Evolutionary conservation across 1,284 basidiomycete species (phyloP).

Genomic region (Cryptococcus jaspeensis): DNA sequence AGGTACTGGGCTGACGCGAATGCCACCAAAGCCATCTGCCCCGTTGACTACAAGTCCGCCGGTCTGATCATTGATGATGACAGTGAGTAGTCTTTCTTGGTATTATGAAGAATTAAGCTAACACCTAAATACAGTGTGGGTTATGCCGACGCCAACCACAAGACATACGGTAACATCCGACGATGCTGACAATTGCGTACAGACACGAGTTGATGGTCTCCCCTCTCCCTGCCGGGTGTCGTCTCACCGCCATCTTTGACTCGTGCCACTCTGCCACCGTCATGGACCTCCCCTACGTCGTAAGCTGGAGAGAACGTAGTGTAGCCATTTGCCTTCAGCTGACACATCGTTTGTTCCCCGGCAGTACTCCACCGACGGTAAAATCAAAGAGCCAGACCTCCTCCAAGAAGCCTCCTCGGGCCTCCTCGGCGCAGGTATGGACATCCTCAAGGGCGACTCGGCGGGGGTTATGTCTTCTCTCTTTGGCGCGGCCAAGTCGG

Average conservation of each 20-base stretch:
- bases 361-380: conserved; percentile 87
- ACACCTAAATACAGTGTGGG: conserved; percentile 16
- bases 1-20: neutral
- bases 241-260: conserved; percentile 84
- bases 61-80: conserved; percentile 84
- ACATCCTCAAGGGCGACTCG: conserved; percentile 63
- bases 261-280: conserved; percentile 55
- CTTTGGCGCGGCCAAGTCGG: conserved; percentile 47
- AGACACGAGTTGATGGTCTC: conserved; percentile 57
- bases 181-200: neutral
- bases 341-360: neutral
- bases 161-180: conserved; percentile 2
- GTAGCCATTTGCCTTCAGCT: neutral
- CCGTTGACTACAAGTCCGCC: conserved; percentile 67
- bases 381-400: conserved; percentile 87
- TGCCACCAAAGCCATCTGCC: conserved; percentile 69
- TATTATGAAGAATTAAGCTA: neutral
- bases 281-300: conserved; percentile 56
- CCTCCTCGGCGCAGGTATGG: conserved; percentile 55
- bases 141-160: neutral
- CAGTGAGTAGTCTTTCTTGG: conserved; percentile 39
- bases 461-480: conserved; percentile 60
- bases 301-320: too few species aligned
- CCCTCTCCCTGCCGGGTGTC: conserved; percentile 75
- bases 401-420: conserved; percentile 73